Conservation (phyloP, 768 basidiomycete species). For the Leccinellum luteum region DNA sequence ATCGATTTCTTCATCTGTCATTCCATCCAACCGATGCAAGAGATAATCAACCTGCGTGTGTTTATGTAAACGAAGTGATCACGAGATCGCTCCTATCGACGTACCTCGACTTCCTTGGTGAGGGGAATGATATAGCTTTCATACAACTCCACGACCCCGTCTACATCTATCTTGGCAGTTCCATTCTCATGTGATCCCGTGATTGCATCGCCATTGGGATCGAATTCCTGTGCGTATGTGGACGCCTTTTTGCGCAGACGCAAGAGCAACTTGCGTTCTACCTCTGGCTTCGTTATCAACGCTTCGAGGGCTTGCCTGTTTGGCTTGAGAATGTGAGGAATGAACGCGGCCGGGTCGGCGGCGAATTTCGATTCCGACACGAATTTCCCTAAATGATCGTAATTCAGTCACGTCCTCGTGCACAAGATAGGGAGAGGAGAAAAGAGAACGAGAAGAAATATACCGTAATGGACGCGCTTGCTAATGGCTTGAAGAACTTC, state of each 20-base stretch:
- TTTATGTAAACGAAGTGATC: constrained; percentile 1
- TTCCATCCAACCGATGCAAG: constrained; percentile 81
- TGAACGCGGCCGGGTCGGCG: constrained; percentile 80
- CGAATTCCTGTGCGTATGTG: constrained; percentile 81
- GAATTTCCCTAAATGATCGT: constrained; percentile 78
- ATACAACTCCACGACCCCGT: constrained; percentile 90
- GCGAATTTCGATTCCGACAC: constrained; percentile 97
- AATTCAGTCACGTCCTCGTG: constrained; percentile 3
- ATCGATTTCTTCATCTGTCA: constrained; percentile 79
- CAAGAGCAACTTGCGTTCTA: constrained; percentile 80
- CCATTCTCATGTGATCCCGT: constrained; percentile 31
- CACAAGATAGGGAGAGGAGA: background rate
- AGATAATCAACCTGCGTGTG: constrained; percentile 85
- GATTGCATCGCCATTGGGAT: constrained; percentile 57
- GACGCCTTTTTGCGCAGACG: constrained; percentile 83
- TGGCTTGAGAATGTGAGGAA: constrained; percentile 84
- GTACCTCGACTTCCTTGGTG: constrained; percentile 97
- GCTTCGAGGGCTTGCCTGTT: constrained; percentile 76
- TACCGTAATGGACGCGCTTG: constrained; percentile 97
- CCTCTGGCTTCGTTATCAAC: constrained; percentile 96
- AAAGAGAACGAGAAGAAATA: constrained; percentile 24
- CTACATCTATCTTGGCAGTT: constrained; percentile 80
- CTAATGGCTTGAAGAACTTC: constrained; percentile 98
- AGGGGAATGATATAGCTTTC: constrained; percentile 95
- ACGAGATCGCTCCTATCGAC: constrained; percentile 19